These are phyloP conservation scores for Alnus glutinosa DNA, from an alignment of 306 rosid species.

Conservation along the genomic window DNA sequence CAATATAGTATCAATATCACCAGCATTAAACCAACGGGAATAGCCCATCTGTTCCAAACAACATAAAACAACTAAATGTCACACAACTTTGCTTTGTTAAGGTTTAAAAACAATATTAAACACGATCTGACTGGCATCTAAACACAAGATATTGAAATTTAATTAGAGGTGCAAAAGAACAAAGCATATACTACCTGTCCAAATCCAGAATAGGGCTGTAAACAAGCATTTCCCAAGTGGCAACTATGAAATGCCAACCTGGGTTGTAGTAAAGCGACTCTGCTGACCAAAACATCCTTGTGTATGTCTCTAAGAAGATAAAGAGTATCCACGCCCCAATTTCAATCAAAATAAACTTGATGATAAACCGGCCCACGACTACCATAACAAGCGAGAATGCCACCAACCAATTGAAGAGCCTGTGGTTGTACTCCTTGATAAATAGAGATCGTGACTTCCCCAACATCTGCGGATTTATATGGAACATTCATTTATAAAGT, in stretches of 20 bases:
- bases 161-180: conserved; percentile 3
- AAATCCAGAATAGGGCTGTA: conserved; percentile 92
- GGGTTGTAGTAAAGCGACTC: conserved; percentile 93
- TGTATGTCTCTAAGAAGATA: conserved; percentile 90
- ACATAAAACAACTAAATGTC: conserved; percentile 17
- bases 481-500: conserved; percentile 14
- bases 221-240: conserved; percentile 88
- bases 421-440: conserved; percentile 87
- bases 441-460: conserved; percentile 75
- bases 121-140: neutral
- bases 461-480: conserved; percentile 67
- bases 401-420: conserved; percentile 97
- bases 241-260: conserved; percentile 76
- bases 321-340: conserved; percentile 92
- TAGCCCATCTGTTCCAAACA: conserved; percentile 86
- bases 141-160: neutral
- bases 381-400: conserved; percentile 90
- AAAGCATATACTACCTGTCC: conserved; percentile 66
- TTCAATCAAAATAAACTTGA: conserved; percentile 79
- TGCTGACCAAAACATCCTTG: conserved; percentile 96
- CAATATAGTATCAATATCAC: conserved; percentile 64
- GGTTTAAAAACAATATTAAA: neutral
- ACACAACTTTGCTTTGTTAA: neutral
- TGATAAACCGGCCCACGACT: conserved; percentile 79
- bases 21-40: conserved; percentile 60